Evolutionary conservation across 2,329 filamentous ascomycete species (phyloP), one percentile per base, ranked within the genome.

Genomic region (Microcera coccophila): DNA sequence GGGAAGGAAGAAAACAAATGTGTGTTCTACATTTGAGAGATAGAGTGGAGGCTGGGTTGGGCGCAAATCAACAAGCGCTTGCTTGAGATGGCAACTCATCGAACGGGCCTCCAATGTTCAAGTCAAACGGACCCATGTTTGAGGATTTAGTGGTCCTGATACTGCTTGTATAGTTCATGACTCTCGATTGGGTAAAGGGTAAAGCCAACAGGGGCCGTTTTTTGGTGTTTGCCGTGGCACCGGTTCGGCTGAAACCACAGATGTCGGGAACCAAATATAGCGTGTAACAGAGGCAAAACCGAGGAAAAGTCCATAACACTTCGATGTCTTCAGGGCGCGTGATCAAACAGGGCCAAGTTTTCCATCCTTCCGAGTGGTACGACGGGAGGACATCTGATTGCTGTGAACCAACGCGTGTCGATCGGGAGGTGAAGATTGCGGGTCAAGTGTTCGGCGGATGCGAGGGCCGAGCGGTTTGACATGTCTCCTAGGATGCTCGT

Each of bases 241-340:
- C 44, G 70, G 73, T 69, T 72, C 66, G 67, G 57, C 50, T 70
- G 72, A 74, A 73, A 74, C 70, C 55, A 54, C 59, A 64, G 56
- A 58, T 57, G 71, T 75, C 64, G 64, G 67, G 72, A 54, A 45
- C 38, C 19, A 33, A 39, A 47, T 40, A 52, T 39, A 40, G 44
- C 44, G 44, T 55, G 50, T 49, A 44, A 57, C 45, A 45, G 33
- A 9, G 20, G 33, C 16, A 9, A 18, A 35, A 5, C 20, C 18
- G 20, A 11, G n/a, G 33, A 19, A 20, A 32, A 15, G 15, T 7
- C 11, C 8, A 9, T 8, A 32, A 9, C 33, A 15, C 29, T 32
- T 7, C 8, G n/a, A 32, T 15, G 5, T 32, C 15, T 7, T 32
- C 29, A n/a, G 15, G 18, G 33, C 33, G 33, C 33, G 18, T 35